Percentiles rank a stretch among this genome's conserved stretches.
Evolutionary conservation across 805 yeast species (phyloP).

Genomic region (Grigorovia humatica): DNA sequence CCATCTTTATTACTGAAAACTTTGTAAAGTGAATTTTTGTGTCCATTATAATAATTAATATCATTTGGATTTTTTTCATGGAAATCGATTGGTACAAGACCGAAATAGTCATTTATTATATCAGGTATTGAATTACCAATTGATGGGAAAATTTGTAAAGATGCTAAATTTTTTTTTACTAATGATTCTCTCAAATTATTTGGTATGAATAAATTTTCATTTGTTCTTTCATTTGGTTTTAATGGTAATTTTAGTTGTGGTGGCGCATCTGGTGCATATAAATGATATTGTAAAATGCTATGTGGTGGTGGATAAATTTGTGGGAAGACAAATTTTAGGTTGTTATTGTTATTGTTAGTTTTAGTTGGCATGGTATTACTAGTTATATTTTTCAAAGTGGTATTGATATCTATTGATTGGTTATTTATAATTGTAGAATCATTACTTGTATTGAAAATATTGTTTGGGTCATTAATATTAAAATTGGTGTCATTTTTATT

Average conservation of each 20-base stretch:
- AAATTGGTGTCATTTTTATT: not conserved
- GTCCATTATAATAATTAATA: constrained; percentile 35
- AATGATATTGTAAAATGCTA: constrained; percentile 57
- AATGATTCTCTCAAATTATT: constrained; percentile 61
- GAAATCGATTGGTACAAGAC: constrained; percentile 70
- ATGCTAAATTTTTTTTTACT: constrained; percentile 68
- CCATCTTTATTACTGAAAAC: constrained; percentile 76
- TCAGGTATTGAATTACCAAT: constrained; percentile 45
- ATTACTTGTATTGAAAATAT: not conserved
- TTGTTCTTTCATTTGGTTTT: constrained; percentile 60
- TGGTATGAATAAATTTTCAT: constrained; percentile 61
- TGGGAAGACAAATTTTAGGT: constrained; percentile 19
- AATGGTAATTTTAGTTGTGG: constrained; percentile 54
- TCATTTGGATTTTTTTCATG: constrained; percentile 28
- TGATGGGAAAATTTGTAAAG: constrained; percentile 50
- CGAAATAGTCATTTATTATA: constrained; percentile 71
- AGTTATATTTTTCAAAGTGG: not conserved
- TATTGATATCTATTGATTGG: not conserved
- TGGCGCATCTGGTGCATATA: constrained; percentile 85
- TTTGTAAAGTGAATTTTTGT: constrained; percentile 58
- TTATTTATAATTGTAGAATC: not conserved
- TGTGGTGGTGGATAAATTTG: constrained; percentile 32
- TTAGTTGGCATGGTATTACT: not conserved
- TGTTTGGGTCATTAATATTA: not conserved
- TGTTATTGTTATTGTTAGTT: not conserved